Percentiles rank a stretch among this genome's conserved stretches.
These are phyloP conservation scores for Oryza brachyantha DNA, from an alignment of 176 grass and related monocot species.

Conservation along the genomic window DNA sequence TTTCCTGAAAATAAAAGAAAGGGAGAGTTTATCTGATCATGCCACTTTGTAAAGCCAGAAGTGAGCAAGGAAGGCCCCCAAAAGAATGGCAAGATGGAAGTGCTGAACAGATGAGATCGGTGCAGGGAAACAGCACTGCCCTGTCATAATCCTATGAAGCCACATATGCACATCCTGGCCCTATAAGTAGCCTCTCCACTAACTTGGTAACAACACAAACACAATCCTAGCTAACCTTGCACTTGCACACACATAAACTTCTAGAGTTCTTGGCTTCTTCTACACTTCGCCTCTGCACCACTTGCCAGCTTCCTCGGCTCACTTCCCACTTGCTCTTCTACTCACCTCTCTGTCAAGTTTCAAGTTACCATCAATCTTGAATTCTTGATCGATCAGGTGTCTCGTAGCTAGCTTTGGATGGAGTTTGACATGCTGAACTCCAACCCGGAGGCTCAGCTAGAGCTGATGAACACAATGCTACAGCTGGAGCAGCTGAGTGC, in stretches of 20 bases:
- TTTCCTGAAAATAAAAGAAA: constrained; percentile 34
- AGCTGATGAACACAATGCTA: constrained; percentile 87
- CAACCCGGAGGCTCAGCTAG: constrained; percentile 61
- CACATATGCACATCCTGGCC: neutral
- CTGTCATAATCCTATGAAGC: constrained; percentile 41
- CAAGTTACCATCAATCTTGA: neutral
- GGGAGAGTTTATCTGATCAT: constrained; percentile 34
- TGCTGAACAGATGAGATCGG: neutral
- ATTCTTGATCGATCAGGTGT: neutral
- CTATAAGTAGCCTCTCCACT: constrained; percentile 64
- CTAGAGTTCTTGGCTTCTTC: neutral
- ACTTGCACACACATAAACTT: constrained; percentile 21
- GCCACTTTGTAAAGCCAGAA: constrained; percentile 6
- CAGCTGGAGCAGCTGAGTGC: constrained; percentile 61
- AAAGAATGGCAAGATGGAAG: neutral
- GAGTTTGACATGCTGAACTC: constrained; percentile 66
- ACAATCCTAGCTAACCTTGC: constrained; percentile 24
- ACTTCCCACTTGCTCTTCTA: neutral
- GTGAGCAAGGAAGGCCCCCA: constrained; percentile 1
- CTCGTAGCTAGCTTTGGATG: constrained; percentile 32
- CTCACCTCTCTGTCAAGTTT: neutral
- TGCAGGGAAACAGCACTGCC: constrained; percentile 26
- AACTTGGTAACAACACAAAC: constrained; percentile 17
- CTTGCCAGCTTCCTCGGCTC: constrained; percentile 18
- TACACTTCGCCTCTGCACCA: constrained; percentile 12